Conservation (phyloP, 306 rosid genomes). For the Potentilla sterilis region DNA sequence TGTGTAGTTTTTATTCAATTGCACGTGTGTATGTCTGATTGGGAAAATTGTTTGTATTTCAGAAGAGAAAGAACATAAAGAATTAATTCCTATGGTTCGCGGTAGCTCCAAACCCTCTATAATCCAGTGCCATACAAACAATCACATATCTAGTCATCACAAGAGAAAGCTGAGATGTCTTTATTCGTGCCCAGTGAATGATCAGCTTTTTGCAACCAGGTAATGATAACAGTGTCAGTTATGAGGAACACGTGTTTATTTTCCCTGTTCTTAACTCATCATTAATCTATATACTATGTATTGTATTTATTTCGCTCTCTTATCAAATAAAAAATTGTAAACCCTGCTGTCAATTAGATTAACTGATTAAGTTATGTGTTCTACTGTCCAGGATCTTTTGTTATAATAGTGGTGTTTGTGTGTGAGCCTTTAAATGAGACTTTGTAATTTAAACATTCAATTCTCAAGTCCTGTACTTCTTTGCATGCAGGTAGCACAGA, state of each 20-base stretch:
- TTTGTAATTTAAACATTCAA: not conserved
- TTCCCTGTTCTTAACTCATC: not conserved
- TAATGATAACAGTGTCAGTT: slow-evolving; percentile 21
- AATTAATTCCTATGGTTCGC: slow-evolving; percentile 51
- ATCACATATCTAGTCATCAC: slow-evolving; percentile 80
- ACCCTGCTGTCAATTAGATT: no score
- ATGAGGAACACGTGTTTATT: not conserved
- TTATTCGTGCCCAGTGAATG: slow-evolving; percentile 74
- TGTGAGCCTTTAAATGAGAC: not conserved
- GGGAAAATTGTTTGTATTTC: slow-evolving; percentile 32
- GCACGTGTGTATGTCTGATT: slow-evolving; percentile 18
- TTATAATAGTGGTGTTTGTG: not conserved
- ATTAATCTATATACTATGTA: not conserved
- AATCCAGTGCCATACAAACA: slow-evolving; percentile 54
- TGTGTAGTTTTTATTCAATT: slow-evolving; percentile 7
- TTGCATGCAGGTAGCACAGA: not conserved
- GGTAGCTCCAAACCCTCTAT: slow-evolving; percentile 39
- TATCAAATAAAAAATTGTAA: not conserved
- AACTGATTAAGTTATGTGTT: not conserved
- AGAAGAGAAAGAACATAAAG: slow-evolving; percentile 83
- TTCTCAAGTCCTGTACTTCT: not conserved
- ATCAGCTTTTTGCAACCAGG: slow-evolving; percentile 88
- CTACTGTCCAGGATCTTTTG: not conserved
- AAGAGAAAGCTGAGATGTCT: slow-evolving; percentile 88
- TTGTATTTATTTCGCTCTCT: not conserved